A percentile compares a stretch with the other conserved stretches of the same genome.
Evolutionary conservation across 768 basidiomycete genomes (phyloP).

Genomic region (Tricholoma saponaceum): DNA sequence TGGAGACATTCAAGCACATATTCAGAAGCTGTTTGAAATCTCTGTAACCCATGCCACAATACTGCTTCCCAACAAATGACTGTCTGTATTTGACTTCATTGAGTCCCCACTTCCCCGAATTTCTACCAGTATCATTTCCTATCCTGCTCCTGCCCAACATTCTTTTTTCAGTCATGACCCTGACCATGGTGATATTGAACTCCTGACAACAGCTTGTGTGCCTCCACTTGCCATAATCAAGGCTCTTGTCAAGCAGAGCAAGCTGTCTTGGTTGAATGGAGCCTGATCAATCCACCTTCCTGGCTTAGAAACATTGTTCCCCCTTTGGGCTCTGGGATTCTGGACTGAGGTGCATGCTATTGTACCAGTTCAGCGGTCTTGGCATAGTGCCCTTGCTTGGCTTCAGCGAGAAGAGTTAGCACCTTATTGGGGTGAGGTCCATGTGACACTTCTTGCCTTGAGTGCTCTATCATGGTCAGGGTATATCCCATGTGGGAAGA

Average conservation of each 20-base stretch:
- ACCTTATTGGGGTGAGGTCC: neutral
- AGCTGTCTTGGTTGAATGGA: constrained; percentile 1
- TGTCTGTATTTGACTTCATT: neutral
- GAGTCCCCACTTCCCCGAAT: neutral
- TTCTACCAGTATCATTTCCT: neutral
- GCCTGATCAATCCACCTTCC: neutral
- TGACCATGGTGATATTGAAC: neutral
- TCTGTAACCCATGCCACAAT: no score
- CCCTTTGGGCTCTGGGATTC: neutral
- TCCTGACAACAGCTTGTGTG: neutral
- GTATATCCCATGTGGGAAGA: neutral
- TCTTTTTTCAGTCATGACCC: neutral
- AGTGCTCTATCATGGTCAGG: constrained; percentile 1
- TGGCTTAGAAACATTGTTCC: neutral
- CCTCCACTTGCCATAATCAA: neutral
- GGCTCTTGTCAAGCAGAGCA: neutral
- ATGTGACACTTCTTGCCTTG: neutral
- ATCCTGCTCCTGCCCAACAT: neutral
- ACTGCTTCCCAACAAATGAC: neutral
- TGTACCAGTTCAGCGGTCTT: neutral
- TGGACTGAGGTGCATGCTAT: constrained; percentile 3
- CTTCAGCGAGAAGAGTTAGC: neutral
- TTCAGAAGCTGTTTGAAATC: no score
- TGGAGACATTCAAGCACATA: no score
- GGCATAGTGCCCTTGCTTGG: neutral